Evolutionary conservation across 2,329 filamentous ascomycete genomes (phyloP).

Genomic region (Keithomyces neogunnii): DNA sequence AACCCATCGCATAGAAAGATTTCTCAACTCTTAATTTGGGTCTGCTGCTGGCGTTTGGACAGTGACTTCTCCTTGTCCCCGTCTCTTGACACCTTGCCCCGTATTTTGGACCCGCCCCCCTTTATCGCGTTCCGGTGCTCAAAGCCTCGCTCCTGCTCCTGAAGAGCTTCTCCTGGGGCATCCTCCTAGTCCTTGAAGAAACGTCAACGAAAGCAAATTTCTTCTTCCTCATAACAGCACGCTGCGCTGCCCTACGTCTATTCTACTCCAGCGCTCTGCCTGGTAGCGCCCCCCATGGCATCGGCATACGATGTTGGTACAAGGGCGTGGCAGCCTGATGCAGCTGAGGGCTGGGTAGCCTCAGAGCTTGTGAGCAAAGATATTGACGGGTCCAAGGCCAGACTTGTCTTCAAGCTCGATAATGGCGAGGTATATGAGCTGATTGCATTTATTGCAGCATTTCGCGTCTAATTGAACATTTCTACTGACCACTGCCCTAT

Average conservation of each 20-base stretch:
- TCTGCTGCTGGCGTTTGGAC: no score
- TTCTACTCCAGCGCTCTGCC: constrained; percentile 5
- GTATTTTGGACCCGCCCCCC: constrained; percentile 10
- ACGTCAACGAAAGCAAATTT: neutral
- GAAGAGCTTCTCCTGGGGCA: constrained; percentile 4
- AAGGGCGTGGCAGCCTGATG: constrained; percentile 95
- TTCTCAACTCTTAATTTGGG: no score
- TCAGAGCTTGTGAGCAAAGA: constrained; percentile 87
- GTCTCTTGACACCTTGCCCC: constrained; percentile 1
- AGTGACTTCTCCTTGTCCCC: neutral
- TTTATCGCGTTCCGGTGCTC: constrained; percentile 4
- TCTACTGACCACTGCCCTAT: neutral
- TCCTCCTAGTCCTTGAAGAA: constrained; percentile 4
- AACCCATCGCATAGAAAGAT: no score
- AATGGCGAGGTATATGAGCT: constrained; percentile 72
- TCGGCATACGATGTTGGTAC: constrained; percentile 95
- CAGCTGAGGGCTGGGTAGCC: constrained; percentile 92
- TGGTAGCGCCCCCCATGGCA: constrained; percentile 54
- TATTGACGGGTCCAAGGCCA: constrained; percentile 76
- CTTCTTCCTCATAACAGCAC: constrained; percentile 3
- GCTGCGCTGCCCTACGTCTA: constrained; percentile 9
- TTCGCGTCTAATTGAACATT: neutral
- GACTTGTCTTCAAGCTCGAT: constrained; percentile 78
- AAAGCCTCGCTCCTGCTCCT: neutral
- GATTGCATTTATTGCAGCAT: neutral